Percentiles rank a stretch among this genome's conserved stretches.
Conservation (phyloP, 768 basidiomycete genomes). For the Pulveroboletus sp. region DNA sequence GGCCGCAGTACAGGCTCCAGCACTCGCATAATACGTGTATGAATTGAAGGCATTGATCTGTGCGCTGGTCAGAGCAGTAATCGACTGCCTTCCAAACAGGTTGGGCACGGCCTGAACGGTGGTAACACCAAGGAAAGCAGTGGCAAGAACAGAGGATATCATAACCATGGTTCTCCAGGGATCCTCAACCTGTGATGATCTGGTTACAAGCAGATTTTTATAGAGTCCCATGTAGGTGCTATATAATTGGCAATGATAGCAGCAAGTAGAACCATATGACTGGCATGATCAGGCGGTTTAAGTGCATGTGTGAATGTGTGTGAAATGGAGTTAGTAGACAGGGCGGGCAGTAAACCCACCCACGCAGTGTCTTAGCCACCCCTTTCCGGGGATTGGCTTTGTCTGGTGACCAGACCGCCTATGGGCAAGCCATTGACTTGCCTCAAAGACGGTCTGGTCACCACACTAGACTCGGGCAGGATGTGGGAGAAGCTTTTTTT, state of each 20-base stretch:
- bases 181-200: background rate
- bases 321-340: too few species aligned
- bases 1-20: constrained; percentile 45
- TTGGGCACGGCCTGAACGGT: constrained; percentile 19
- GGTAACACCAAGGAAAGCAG: constrained; percentile 11
- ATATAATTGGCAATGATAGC: constrained; percentile 7
- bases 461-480: too few species aligned
- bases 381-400: too few species aligned
- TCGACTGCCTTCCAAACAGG: constrained; percentile 33
- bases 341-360: too few species aligned
- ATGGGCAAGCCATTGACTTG: too few species aligned
- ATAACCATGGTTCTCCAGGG: background rate
- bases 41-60: constrained; percentile 43
- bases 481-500: too few species aligned
- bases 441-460: too few species aligned
- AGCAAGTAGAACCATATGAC: constrained; percentile 3
- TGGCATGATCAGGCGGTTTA: background rate
- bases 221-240: background rate
- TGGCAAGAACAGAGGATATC: constrained; percentile 18
- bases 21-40: constrained; percentile 47
- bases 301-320: too few species aligned
- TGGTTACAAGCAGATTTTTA: background rate
- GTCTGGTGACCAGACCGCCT: too few species aligned
- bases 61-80: constrained; percentile 36
- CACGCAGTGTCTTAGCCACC: too few species aligned